Conservation (phyloP, 2,329 filamentous ascomycete genomes). For the Ophiocordyceps camponoti-floridani region DNA sequence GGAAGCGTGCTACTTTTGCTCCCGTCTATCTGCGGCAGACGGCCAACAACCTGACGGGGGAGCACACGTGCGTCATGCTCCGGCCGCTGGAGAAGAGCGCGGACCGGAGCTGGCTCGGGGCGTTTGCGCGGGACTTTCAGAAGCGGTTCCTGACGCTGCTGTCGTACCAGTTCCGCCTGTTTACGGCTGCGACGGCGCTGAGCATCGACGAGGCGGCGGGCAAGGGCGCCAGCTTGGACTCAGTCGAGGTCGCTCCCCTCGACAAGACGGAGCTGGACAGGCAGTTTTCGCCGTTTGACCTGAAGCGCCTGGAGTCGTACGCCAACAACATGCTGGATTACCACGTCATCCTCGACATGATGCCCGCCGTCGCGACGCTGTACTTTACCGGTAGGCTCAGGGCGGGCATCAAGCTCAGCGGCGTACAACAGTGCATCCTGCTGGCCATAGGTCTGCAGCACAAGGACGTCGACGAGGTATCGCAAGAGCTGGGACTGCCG, state of each 20-base stretch:
- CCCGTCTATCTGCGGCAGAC: slow-evolving; percentile 93
- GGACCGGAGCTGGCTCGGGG: slow-evolving; percentile 71
- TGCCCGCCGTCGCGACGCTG: slow-evolving; percentile 63
- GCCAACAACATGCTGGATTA: slow-evolving; percentile 96
- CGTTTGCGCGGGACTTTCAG: slow-evolving; percentile 87
- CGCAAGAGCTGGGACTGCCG: slow-evolving; percentile 58
- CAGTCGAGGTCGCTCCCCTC: slow-evolving; percentile 31
- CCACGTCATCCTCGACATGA: slow-evolving; percentile 86
- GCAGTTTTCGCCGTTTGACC: slow-evolving; percentile 73
- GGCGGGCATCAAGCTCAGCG: slow-evolving; percentile 48
- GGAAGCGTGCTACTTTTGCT: slow-evolving; percentile 73
- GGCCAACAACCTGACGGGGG: slow-evolving; percentile 85
- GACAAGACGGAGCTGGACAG: slow-evolving; percentile 61
- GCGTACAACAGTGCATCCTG: slow-evolving; percentile 74
- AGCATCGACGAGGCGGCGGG: slow-evolving; percentile 78
- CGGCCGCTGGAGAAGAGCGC: slow-evolving; percentile 52
- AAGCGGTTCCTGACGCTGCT: slow-evolving; percentile 78
- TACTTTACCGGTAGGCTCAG: slow-evolving; percentile 72
- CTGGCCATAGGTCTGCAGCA: slow-evolving; percentile 83
- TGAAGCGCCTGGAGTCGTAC: slow-evolving; percentile 89
- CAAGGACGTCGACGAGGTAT: slow-evolving; percentile 67
- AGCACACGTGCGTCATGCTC: slow-evolving; percentile 97
- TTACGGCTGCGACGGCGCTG: slow-evolving; percentile 60
- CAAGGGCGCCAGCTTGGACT: slow-evolving; percentile 49
- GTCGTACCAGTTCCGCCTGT: slow-evolving; percentile 80